Evolutionary conservation across 2,329 filamentous ascomycete species (phyloP).

Genomic region (Hymenotorrendiella dingleyae): DNA sequence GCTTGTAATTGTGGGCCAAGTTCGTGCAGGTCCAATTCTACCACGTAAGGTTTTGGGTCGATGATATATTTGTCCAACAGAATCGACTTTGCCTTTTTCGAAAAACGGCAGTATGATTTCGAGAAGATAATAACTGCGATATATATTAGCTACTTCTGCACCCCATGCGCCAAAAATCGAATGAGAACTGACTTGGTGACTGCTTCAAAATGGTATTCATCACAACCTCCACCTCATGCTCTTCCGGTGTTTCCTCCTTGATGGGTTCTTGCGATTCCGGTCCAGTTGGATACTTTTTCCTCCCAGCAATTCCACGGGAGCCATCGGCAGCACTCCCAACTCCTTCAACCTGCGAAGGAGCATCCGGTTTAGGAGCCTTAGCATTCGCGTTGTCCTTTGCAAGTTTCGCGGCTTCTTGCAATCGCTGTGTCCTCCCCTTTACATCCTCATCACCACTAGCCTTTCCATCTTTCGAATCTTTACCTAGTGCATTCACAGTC

Average conservation of each 20-base stretch:
- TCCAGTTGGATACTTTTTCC: slow-evolving; percentile 37
- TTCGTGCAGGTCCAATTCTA: slow-evolving; percentile 81
- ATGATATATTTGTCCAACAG: slow-evolving; percentile 82
- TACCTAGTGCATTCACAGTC: slow-evolving; percentile 49
- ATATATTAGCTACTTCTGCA: slow-evolving; percentile 3
- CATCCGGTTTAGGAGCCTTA: slow-evolving; percentile 57
- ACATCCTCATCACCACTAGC: slow-evolving; percentile 43
- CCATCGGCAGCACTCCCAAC: slow-evolving; percentile 30
- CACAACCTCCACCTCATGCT: slow-evolving; percentile 62
- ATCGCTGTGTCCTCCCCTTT: slow-evolving; percentile 51
- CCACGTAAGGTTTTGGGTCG: slow-evolving; percentile 73
- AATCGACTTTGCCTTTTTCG: slow-evolving; percentile 76
- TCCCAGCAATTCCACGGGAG: slow-evolving; percentile 41
- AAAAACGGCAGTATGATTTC: slow-evolving; percentile 87
- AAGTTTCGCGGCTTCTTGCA: slow-evolving; percentile 63
- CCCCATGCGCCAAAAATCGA: neutral
- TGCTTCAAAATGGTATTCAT: slow-evolving; percentile 76
- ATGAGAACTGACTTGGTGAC: slow-evolving; percentile 61
- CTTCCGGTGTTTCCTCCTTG: slow-evolving; percentile 47
- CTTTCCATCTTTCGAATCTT: slow-evolving; percentile 5
- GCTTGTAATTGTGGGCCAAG: slow-evolving; percentile 69
- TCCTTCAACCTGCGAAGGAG: slow-evolving; percentile 50
- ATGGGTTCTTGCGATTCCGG: slow-evolving; percentile 29
- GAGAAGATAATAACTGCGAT: slow-evolving; percentile 87
- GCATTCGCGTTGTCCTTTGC: slow-evolving; percentile 64